Evolutionary conservation across 1,284 basidiomycete genomes (phyloP).

Genomic region (Neonothopanus nambi): DNA sequence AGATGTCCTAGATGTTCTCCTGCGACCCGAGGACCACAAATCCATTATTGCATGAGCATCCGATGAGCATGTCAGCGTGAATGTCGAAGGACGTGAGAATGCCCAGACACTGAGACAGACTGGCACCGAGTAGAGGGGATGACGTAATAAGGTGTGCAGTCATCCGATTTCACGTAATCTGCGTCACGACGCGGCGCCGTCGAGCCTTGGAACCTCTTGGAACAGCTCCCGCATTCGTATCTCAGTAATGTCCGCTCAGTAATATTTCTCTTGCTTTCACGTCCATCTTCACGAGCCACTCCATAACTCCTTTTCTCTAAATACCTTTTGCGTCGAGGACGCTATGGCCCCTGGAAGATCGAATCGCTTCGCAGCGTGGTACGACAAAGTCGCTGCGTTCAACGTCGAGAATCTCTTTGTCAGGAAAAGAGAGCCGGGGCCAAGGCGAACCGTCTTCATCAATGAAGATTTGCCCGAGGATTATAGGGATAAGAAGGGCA

Average conservation of each 20-base stretch:
- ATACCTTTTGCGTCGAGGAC: background rate
- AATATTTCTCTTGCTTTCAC: background rate
- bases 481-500: constrained; percentile 73
- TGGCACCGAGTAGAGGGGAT: no score
- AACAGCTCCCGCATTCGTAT: no score
- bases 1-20: no score
- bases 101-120: no score
- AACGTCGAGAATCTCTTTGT: constrained; percentile 74
- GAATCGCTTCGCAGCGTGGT: constrained; percentile 10
- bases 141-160: no score
- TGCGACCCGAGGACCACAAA: no score
- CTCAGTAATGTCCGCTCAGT: background rate
- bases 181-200: no score
- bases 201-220: no score
- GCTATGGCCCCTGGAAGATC: constrained; percentile 8
- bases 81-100: no score
- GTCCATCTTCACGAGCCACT: constrained; percentile 3
- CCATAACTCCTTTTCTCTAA: background rate
- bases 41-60: no score
- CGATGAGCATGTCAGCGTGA: no score
- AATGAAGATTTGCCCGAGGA: constrained; percentile 73
- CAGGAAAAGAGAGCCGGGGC: constrained; percentile 51
- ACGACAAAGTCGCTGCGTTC: constrained; percentile 28
- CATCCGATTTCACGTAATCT: no score
- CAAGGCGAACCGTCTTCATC: constrained; percentile 74